phyloP scores from a whole-genome alignment of 371 early-diverging fungal genomes.

The Apophysomyces sp. region DNA sequence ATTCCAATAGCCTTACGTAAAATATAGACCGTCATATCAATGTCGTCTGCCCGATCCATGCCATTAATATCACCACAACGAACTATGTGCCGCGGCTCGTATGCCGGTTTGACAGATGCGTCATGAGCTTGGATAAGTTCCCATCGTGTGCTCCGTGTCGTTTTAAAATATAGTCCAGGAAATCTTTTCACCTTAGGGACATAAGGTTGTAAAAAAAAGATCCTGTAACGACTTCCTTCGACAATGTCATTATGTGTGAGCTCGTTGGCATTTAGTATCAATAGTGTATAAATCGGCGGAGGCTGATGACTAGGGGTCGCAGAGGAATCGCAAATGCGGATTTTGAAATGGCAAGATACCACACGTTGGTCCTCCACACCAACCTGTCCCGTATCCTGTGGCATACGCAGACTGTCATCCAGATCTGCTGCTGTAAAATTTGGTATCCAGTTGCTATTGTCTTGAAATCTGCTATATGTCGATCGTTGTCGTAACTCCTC shows the following conservation, averaged over 20 bases:
- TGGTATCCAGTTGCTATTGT: slow-evolving; percentile 11
- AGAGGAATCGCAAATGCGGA: slow-evolving; percentile 52
- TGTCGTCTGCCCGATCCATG: slow-evolving; percentile 33
- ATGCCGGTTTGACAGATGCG: slow-evolving; percentile 18
- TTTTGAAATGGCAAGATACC: slow-evolving; percentile 46
- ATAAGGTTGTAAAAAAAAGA: slow-evolving; percentile 40
- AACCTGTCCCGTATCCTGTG: slow-evolving; percentile 14
- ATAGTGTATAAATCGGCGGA: slow-evolving; percentile 11
- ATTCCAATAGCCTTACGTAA: slow-evolving; percentile 51
- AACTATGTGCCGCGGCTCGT: slow-evolving; percentile 44
- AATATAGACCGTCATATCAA: slow-evolving; percentile 58
- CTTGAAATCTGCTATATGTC: slow-evolving; percentile 5
- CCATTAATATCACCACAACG: slow-evolving; percentile 34
- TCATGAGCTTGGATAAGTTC: slow-evolving; percentile 26
- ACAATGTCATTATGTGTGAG: slow-evolving; percentile 27
- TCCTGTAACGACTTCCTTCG: slow-evolving; percentile 24
- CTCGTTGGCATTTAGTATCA: slow-evolving; percentile 32
- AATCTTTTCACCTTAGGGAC: slow-evolving; percentile 36
- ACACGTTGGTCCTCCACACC: slow-evolving; percentile 30
- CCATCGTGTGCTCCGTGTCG: slow-evolving; percentile 42
- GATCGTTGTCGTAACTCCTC: slow-evolving; percentile 34
- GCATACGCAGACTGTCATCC: slow-evolving; percentile 2
- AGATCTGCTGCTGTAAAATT: slow-evolving; percentile 21
- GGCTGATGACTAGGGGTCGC: background rate
- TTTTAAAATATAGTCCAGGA: slow-evolving; percentile 38